Conservation (phyloP, 2,329 filamentous ascomycete species). For the Grosmannia serpens region DNA sequence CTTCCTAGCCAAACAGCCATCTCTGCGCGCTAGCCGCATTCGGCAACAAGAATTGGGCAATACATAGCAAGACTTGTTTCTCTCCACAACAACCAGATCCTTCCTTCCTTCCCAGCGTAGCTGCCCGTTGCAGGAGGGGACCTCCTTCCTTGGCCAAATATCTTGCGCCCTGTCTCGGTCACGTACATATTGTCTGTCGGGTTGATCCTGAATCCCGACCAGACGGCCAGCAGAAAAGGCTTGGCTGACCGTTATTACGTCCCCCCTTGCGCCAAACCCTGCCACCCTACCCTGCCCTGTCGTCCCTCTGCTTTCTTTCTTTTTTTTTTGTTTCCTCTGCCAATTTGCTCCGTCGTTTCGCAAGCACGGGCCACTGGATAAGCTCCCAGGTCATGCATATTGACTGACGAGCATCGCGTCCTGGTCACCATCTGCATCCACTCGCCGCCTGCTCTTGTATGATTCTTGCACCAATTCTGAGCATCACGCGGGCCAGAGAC, state of each 20-base stretch:
- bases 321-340: not conserved
- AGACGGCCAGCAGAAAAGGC: not conserved
- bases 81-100: not conserved
- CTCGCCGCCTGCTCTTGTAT: not conserved
- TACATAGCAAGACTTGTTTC: not conserved
- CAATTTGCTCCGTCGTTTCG: not conserved
- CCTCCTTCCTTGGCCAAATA: not conserved
- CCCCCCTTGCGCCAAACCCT: too few species aligned
- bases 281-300: not conserved
- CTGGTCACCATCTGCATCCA: not conserved
- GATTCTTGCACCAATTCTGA: not conserved
- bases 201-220: not conserved
- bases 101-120: not conserved
- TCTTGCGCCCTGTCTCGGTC: not conserved
- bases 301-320: not conserved
- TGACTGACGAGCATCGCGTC: not conserved
- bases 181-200: not conserved
- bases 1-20: not conserved
- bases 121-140: too few species aligned
- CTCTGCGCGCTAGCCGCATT: not conserved
- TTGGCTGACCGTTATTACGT: too few species aligned
- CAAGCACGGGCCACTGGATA: not conserved
- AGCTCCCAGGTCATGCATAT: not conserved
- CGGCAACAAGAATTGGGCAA: not conserved
- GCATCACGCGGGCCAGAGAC: not conserved